phyloP scores from a whole-genome alignment of 2,329 filamentous ascomycete species.

The Zopfia rhizophila region DNA sequence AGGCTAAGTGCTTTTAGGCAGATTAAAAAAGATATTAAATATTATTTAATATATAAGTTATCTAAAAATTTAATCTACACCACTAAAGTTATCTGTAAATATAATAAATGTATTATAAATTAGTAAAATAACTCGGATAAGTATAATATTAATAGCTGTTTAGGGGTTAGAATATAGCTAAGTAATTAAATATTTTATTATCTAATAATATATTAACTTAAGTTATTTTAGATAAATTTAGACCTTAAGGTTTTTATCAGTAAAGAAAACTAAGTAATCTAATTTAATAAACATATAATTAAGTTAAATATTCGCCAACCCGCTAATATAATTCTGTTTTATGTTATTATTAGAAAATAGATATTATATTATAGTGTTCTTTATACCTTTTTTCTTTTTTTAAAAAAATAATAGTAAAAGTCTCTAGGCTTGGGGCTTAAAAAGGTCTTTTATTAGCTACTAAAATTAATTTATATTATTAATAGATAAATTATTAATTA shows the following conservation, averaged over 20 bases:
- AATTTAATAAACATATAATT: not conserved
- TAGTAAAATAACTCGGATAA: not conserved
- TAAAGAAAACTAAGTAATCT: not conserved
- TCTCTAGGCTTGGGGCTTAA: not conserved
- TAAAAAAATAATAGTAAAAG: not conserved
- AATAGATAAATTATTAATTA: not conserved
- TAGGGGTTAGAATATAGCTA: not conserved
- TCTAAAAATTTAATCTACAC: too few relatives aligned
- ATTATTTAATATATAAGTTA: too few relatives aligned
- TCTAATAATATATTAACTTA: not conserved
- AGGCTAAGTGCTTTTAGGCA: too few relatives aligned
- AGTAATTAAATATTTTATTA: not conserved
- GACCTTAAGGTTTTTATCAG: too few relatives aligned
- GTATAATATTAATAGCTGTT: not conserved
- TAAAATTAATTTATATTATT: not conserved
- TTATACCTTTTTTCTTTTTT: not conserved
- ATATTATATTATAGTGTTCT: not conserved
- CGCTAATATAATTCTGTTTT: not conserved
- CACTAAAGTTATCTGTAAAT: too few relatives aligned
- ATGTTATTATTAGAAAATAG: slow-evolving; percentile 2
- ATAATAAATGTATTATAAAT: too few relatives aligned
- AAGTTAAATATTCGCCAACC: not conserved
- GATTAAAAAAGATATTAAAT: too few relatives aligned
- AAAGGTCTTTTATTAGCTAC: not conserved
- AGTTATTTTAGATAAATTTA: too few relatives aligned